phyloP scores from a whole-genome alignment of 495 filamentous ascomycete genomes.

The Neurospora sp. region DNA sequence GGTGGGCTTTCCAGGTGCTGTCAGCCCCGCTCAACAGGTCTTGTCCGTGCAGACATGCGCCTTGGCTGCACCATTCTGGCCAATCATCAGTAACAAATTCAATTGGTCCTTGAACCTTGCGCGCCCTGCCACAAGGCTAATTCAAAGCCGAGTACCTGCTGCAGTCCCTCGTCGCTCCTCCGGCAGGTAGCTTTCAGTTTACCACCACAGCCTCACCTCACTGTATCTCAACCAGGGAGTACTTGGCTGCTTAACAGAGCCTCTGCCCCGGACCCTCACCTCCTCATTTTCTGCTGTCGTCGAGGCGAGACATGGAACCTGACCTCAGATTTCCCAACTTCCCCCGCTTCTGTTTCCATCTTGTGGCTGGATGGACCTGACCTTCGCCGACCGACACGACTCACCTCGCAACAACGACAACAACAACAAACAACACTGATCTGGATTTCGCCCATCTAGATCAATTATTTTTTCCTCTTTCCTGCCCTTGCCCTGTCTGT shows the following conservation, averaged over 20 bases:
- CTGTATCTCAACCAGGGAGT: background rate
- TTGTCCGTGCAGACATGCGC: background rate
- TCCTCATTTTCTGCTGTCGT: background rate
- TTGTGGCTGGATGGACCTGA: background rate
- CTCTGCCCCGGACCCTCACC: background rate
- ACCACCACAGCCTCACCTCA: conserved; percentile 24
- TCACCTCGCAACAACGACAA: background rate
- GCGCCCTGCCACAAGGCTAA: conserved; percentile 26
- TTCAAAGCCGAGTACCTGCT: conserved; percentile 19
- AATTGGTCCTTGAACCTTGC: background rate
- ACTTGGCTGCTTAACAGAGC: conserved; percentile 2
- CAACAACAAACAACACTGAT: background rate
- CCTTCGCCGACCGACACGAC: background rate
- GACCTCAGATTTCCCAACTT: background rate
- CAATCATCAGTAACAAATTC: background rate
- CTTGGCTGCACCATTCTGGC: background rate
- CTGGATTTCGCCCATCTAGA: background rate
- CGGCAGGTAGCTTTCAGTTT: background rate
- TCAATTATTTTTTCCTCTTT: background rate
- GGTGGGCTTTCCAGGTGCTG: background rate
- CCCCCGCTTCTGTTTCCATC: background rate
- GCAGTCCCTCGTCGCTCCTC: background rate
- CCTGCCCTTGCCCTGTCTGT: background rate
- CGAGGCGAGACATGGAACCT: background rate
- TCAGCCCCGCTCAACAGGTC: background rate